Evolutionary conservation across 306 rosid species (phyloP).

Genomic region (Alnus rubra): DNA sequence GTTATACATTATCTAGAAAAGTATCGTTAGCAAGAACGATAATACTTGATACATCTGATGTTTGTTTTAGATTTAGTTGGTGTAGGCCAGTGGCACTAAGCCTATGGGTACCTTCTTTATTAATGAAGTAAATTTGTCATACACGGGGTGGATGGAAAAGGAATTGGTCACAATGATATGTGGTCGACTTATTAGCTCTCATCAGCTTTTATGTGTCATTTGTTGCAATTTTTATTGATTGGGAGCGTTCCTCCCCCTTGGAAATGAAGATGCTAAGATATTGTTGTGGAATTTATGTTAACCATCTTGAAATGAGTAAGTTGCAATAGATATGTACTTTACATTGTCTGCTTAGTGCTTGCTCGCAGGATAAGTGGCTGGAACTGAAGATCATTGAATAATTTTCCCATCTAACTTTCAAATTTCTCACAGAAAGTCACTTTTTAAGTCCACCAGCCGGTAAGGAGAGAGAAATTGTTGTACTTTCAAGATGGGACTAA

Average conservation of each 20-base stretch:
- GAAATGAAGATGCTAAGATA: not conserved
- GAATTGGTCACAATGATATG: not conserved
- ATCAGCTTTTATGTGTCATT: not conserved
- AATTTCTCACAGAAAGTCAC: not conserved
- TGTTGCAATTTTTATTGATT: not conserved
- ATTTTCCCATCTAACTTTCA: not conserved
- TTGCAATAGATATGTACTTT: not conserved
- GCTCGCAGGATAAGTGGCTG: not conserved
- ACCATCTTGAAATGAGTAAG: not conserved
- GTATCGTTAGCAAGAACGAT: not conserved
- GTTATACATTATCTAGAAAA: too few relatives aligned
- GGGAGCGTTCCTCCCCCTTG: not conserved
- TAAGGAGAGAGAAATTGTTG: too few relatives aligned
- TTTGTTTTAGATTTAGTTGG: not conserved
- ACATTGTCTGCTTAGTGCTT: not conserved
- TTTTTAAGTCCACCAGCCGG: not conserved
- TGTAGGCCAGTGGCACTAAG: not conserved
- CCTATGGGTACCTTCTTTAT: not conserved
- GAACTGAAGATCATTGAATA: not conserved
- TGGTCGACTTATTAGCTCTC: not conserved
- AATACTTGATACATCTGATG: not conserved
- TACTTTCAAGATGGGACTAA: too few relatives aligned
- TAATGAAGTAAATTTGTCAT: not conserved
- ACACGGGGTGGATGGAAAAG: not conserved
- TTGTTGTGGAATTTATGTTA: not conserved